phyloP scores from a whole-genome alignment of 2,329 filamentous ascomycete species.

The Pestalotiopsis sp. region DNA sequence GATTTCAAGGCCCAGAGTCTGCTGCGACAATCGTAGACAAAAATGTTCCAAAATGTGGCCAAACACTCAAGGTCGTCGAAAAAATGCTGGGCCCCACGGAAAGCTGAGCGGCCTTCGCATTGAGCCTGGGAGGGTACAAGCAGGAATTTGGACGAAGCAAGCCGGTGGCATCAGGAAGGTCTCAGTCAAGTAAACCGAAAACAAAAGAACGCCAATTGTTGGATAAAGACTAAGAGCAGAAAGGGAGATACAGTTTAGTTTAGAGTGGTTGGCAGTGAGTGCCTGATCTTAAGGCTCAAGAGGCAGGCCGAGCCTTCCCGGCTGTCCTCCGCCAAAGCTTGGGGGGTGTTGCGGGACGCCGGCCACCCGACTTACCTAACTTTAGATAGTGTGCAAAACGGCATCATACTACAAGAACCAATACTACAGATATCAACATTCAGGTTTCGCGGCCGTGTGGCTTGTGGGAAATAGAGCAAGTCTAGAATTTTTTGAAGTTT shows the following conservation, averaged over 20 bases:
- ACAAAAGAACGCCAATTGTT: neutral
- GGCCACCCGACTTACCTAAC: neutral
- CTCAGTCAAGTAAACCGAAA: neutral
- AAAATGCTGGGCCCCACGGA: slow-evolving; percentile 7
- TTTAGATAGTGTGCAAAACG: slow-evolving; percentile 5
- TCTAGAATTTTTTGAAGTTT: slow-evolving; percentile 17
- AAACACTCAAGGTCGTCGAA: neutral
- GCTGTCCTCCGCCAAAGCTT: neutral
- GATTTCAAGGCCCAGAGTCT: too few species aligned
- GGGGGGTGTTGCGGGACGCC: neutral
- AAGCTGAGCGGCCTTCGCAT: neutral
- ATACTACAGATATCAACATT: neutral
- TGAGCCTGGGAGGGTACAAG: neutral
- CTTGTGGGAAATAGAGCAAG: neutral
- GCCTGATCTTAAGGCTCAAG: neutral
- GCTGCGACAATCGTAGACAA: neutral
- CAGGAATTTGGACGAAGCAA: neutral
- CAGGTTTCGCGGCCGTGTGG: neutral
- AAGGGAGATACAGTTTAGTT: neutral
- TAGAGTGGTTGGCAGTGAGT: neutral
- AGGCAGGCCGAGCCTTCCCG: neutral
- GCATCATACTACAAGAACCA: neutral
- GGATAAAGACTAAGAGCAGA: neutral
- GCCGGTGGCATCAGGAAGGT: neutral
- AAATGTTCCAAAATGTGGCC: neutral